phyloP scores from a whole-genome alignment of 2,329 filamentous ascomycete species.

The Fusarium haematococcum region DNA sequence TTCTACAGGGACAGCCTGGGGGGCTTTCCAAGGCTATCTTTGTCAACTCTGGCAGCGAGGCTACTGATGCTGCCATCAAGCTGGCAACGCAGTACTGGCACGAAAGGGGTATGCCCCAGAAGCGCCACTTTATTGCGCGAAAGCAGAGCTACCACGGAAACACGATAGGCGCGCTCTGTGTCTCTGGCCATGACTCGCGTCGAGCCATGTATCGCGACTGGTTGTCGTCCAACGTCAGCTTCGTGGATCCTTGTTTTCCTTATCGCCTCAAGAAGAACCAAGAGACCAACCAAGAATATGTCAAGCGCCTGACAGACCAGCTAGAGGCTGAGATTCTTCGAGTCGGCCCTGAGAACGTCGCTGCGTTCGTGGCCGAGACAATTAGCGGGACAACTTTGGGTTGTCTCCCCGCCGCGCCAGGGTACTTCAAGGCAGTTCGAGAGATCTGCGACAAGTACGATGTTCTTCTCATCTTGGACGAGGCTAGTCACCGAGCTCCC shows the following conservation, averaged over 20 bases:
- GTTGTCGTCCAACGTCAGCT: conserved; percentile 35
- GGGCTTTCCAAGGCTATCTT: background rate
- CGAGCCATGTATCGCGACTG: conserved; percentile 23
- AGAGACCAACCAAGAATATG: conserved; percentile 39
- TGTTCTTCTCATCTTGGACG: conserved; percentile 76
- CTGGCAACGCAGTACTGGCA: conserved; percentile 50
- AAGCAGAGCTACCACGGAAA: conserved; percentile 63
- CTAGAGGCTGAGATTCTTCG: conserved; percentile 13
- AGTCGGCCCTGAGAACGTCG: conserved; percentile 17
- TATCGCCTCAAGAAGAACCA: conserved; percentile 43
- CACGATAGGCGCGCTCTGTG: conserved; percentile 59
- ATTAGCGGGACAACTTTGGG: conserved; percentile 7
- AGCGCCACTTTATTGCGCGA: conserved; percentile 57
- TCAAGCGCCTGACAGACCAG: conserved; percentile 3
- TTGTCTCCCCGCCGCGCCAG: conserved; percentile 70
- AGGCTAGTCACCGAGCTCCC: background rate
- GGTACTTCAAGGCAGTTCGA: conserved; percentile 77
- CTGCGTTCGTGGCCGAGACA: conserved; percentile 24
- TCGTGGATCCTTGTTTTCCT: conserved; percentile 36
- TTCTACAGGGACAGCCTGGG: conserved; percentile 34
- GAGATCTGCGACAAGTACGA: conserved; percentile 76
- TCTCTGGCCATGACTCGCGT: conserved; percentile 45
- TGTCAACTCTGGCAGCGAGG: background rate
- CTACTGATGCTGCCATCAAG: background rate
- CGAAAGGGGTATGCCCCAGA: conserved; percentile 52